phyloP scores from a whole-genome alignment of 2,329 filamentous ascomycete genomes.

The Byssochlamys sp. region DNA sequence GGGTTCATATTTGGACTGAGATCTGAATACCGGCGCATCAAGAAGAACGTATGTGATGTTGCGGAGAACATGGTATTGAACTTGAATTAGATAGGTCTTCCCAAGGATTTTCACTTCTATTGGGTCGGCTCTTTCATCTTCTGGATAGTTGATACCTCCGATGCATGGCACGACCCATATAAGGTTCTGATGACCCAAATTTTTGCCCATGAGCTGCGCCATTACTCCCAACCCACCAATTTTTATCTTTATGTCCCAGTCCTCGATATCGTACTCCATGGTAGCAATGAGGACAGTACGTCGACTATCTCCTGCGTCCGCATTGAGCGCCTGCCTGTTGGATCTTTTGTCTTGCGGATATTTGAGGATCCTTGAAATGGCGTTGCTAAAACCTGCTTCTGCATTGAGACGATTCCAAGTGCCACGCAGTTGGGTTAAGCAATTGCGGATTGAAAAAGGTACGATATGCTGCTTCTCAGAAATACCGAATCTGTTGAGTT shows the following conservation, averaged over 20 bases:
- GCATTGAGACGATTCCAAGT: constrained; percentile 17
- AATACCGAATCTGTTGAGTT: constrained; percentile 47
- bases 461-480: constrained; percentile 31
- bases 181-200: constrained; percentile 50
- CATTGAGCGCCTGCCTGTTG: constrained; percentile 4
- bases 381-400: constrained; percentile 1
- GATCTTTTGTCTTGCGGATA: background rate
- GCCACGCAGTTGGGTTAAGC: constrained; percentile 9
- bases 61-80: constrained; percentile 49
- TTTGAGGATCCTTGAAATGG: background rate
- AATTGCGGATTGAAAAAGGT: constrained; percentile 6
- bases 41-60: constrained; percentile 57
- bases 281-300: constrained; percentile 53
- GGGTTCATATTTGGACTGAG: constrained; percentile 49
- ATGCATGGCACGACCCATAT: constrained; percentile 51
- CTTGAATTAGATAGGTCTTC: constrained; percentile 46
- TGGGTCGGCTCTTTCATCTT: constrained; percentile 45
- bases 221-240: constrained; percentile 58
- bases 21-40: constrained; percentile 52
- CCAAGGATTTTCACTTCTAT: constrained; percentile 51
- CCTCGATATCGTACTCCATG: constrained; percentile 58
- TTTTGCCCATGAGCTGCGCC: constrained; percentile 55
- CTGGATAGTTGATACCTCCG: constrained; percentile 51
- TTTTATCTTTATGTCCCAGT: constrained; percentile 58
- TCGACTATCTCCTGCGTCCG: constrained; percentile 8